A percentile compares a stretch with the other conserved stretches of the same genome.
These are phyloP conservation scores for Termitomyces sp. DNA, from an alignment of 768 basidiomycete species.

Conservation along the genomic window DNA sequence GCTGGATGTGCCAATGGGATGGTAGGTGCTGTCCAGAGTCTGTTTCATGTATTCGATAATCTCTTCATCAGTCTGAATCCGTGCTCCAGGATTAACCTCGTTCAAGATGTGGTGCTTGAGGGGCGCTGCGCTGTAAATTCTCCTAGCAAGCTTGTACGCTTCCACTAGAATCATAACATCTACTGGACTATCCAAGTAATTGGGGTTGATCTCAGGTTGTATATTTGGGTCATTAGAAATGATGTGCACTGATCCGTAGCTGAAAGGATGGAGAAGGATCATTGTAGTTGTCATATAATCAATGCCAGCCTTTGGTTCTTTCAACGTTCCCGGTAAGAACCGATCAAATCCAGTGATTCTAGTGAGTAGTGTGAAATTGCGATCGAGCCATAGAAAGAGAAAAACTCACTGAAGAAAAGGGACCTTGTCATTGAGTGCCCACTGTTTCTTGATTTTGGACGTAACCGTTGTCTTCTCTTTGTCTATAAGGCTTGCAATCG, in stretches of 20 bases:
- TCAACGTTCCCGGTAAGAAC: background rate
- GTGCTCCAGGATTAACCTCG: background rate
- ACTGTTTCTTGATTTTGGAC: background rate
- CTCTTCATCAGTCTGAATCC: slow-evolving; percentile 1
- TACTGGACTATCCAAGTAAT: slow-evolving; percentile 13
- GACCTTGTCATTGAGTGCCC: background rate
- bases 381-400: no score
- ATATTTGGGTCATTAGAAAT: slow-evolving; percentile 12
- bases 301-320: slow-evolving; percentile 13
- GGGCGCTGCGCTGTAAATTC: slow-evolving; percentile 5
- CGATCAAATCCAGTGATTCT: background rate
- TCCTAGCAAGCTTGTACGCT: slow-evolving; percentile 14
- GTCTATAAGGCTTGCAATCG: background rate
- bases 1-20: slow-evolving; percentile 4
- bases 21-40: background rate
- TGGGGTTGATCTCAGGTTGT: slow-evolving; percentile 13
- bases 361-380: background rate
- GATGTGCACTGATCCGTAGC: slow-evolving; percentile 33
- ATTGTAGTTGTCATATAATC: slow-evolving; percentile 17
- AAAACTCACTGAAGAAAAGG: slow-evolving; percentile 2
- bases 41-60: background rate
- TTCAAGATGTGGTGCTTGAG: background rate
- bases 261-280: slow-evolving; percentile 30
- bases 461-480: background rate
- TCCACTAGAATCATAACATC: slow-evolving; percentile 22